Base-by-base conservation (phyloP, 2,329 filamentous ascomycete species). In the Leptographium galeiforme region DNA sequence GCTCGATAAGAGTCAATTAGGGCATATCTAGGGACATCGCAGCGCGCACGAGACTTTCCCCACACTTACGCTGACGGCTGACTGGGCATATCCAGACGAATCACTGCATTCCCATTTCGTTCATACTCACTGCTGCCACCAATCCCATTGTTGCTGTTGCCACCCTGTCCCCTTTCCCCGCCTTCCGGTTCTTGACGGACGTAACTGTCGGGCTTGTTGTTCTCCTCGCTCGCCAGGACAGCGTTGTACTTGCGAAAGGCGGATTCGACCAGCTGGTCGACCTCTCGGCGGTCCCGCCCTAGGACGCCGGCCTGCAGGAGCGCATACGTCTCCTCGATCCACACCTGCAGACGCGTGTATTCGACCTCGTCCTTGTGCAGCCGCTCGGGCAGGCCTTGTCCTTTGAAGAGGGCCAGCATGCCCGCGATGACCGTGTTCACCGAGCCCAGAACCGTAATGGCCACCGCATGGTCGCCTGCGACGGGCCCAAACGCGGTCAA, bases 341-440 rank as follows among this genome's bases (percentile, higher is more conserved):
- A 77, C 58, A 76, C 75, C 60, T 73, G 71, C 25, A 78, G 62
- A 39, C 70, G 67, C 0, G 70, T 62, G 58, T 73, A 74, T 45
- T 70, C 70, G 16, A 71, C 65, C 40, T 70, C 69, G 54, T 77
- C 71, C 50, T 72, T 70, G 43, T 70, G 65, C 18, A 77, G 56
- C 16, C 71, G 62, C 57, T 74, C 70, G 0, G 74, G 74, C 51
- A 77, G 59, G 0, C 74, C 75, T 44, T 74, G 73, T 6, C 74
- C 72, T 60, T 75, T 76, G 48, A 77, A 61, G 8, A 77, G 71
- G 0, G 80, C 79, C 19, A 85, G 64, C 1, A 82, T 66, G 16
- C 82, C 81, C 1, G 82, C 82, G 7, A 84, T 70, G 4, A 81
- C 65, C 3, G 79, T 83, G 60, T 85, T 85, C 12, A 79, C 63